phyloP scores from a whole-genome alignment of 2,329 filamentous ascomycete genomes.

The Aspergillus sp. region DNA sequence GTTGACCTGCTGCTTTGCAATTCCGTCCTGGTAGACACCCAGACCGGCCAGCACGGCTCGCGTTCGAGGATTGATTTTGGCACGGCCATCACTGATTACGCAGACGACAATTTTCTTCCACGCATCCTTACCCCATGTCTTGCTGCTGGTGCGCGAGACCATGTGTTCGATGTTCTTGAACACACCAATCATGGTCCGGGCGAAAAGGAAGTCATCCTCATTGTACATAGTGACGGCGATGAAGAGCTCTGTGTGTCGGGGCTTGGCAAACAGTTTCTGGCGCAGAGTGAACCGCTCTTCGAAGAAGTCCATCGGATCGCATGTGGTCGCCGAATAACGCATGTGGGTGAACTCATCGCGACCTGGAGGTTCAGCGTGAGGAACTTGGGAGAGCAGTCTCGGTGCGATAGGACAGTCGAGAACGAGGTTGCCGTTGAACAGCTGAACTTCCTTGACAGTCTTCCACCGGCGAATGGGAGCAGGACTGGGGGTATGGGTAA shows the following conservation, averaged over 20 bases:
- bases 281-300: conserved; percentile 84
- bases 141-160: conserved; percentile 85
- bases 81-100: conserved; percentile 91
- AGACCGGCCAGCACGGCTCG: conserved; percentile 82
- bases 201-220: conserved; percentile 92
- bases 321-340: conserved; percentile 90
- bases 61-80: conserved; percentile 90
- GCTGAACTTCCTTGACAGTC: conserved; percentile 95
- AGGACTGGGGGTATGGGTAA: conserved; percentile 41
- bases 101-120: conserved; percentile 99
- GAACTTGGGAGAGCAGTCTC: conserved; percentile 74
- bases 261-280: conserved; percentile 85
- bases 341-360: conserved; percentile 72
- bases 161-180: conserved; percentile 99
- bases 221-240: conserved; percentile 99
- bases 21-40: conserved; percentile 96
- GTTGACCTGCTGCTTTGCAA: conserved; percentile 97
- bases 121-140: conserved; percentile 95
- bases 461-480: conserved; percentile 80
- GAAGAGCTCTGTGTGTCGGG: conserved; percentile 86
- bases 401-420: conserved; percentile 94
- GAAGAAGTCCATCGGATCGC: conserved; percentile 82
- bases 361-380: conserved; percentile 68
- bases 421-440: conserved; percentile 94
- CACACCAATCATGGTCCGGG: conserved; percentile 89